Conservation (phyloP, 2,329 filamentous ascomycete species). For the Phialophora expanda region DNA sequence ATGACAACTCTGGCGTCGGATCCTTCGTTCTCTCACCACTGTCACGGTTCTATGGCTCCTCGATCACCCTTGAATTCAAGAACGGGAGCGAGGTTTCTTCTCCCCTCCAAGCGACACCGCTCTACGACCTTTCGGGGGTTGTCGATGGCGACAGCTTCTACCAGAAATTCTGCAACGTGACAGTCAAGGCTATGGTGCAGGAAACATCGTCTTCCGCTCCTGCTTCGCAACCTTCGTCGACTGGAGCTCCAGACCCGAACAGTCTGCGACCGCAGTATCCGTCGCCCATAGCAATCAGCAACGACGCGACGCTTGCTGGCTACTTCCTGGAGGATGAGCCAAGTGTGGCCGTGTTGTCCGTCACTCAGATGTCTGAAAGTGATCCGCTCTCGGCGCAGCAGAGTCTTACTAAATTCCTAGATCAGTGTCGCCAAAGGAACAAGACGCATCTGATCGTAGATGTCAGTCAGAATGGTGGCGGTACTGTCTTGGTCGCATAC, state of each 20-base stretch:
- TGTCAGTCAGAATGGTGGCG: slow-evolving; percentile 65
- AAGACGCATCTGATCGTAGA: slow-evolving; percentile 69
- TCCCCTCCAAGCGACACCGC: not conserved
- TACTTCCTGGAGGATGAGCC: slow-evolving; percentile 52
- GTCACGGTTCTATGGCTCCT: slow-evolving; percentile 9
- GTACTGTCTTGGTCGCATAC: slow-evolving; percentile 54
- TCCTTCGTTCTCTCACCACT: not conserved
- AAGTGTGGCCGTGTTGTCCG: slow-evolving; percentile 53
- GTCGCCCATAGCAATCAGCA: slow-evolving; percentile 44
- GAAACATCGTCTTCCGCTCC: not conserved
- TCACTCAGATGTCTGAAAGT: slow-evolving; percentile 47
- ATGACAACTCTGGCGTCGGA: not conserved
- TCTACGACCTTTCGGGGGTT: not conserved
- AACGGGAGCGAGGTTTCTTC: slow-evolving; percentile 8
- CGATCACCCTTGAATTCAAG: slow-evolving; percentile 11
- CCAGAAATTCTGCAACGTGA: slow-evolving; percentile 25
- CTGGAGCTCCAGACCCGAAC: slow-evolving; percentile 11
- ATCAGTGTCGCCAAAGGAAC: slow-evolving; percentile 44
- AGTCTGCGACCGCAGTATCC: slow-evolving; percentile 43
- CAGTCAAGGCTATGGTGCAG: slow-evolving; percentile 23
- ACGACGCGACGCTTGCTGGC: slow-evolving; percentile 48
- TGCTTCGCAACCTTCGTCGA: slow-evolving; percentile 32
- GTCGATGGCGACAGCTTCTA: slow-evolving; percentile 22
- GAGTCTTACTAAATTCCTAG: slow-evolving; percentile 53
- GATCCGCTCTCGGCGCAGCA: slow-evolving; percentile 31